Evolutionary conservation across 202 grass and related monocot species (phyloP), one percentile per base, ranked within the genome.

Genomic region (Saccharum hybrid): DNA sequence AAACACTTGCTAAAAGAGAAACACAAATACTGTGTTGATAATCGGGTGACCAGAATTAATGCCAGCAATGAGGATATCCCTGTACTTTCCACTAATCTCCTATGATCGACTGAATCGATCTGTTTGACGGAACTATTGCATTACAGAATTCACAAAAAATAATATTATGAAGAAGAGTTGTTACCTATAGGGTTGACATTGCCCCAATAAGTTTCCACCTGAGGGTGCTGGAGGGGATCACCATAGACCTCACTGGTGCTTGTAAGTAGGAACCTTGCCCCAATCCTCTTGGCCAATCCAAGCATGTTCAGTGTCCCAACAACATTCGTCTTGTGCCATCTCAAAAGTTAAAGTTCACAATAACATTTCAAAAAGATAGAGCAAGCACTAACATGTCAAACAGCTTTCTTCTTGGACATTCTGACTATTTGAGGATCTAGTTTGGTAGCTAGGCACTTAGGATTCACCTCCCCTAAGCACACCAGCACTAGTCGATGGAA

Each of bases 171-270:
- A 63, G 51, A 39, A 56, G 51, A 40, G 40, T 54, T 30, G 23
- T 69, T 94, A 94, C 92, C 92, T 39, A 94, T 94, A 66, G 92
- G 92, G 78, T 94, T 94, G 49, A 94, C 92, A 82, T 94, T 94
- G 81, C 92, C 92, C n/a, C 92, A 94, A 68, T 94, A 94, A 68
- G 92, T 87, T 78, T 94, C 91, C 70, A 94, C 88, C 67, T 94
- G 91, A 81, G 91, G 91, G 60, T 94, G 91, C 63, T 94, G 88
- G 61, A 94, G 84, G 10, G 91, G 91, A 78, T 94, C 88, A 42
- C 91, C 91, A 39, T 94, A 94, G 12, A 94, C 88, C 64, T 94
- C 91, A 40, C 88, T 90, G 31, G 91, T 94, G 80, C 91, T 94
- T 42, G 88, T 91, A 40, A 94, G 91, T 19, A 94, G 89, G 21